Conservation (phyloP, 1,284 basidiomycete genomes). For the Rhodotorula sp. region DNA sequence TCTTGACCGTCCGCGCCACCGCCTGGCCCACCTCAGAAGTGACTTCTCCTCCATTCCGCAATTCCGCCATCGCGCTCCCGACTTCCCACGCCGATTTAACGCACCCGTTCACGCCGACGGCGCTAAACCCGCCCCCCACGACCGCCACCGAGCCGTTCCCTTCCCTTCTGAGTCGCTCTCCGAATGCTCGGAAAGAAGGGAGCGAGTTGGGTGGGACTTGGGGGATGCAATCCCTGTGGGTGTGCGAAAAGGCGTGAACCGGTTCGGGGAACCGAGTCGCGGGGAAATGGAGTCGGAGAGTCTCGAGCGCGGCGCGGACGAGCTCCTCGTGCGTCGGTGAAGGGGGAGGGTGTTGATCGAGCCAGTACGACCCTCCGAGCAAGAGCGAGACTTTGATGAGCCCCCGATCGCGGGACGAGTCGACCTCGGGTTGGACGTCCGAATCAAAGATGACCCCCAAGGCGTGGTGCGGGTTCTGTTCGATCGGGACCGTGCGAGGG, state of each 20-base stretch:
- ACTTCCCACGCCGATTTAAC: conserved; percentile 57
- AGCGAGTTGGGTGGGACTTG: conserved; percentile 66
- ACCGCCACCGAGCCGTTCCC: conserved; percentile 64
- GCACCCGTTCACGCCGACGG: conserved; percentile 88
- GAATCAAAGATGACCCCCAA: conserved; percentile 64
- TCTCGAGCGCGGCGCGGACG: conserved; percentile 49
- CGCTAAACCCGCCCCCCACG: conserved; percentile 80
- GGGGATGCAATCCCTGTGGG: conserved; percentile 77
- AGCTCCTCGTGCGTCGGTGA: conserved; percentile 19
- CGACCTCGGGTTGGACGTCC: conserved; percentile 49
- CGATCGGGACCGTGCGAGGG: conserved; percentile 67
- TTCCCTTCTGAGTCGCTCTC: conserved; percentile 52
- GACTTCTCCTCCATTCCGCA: neutral
- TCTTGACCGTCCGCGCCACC: conserved; percentile 6
- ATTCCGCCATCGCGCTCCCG: conserved; percentile 55
- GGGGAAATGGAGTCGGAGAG: conserved; percentile 58
- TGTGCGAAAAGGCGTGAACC: conserved; percentile 58
- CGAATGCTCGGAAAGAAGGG: conserved; percentile 54
- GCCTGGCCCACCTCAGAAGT: conserved; percentile 1
- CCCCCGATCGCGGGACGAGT: conserved; percentile 50
- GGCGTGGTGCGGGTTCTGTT: conserved; percentile 48
- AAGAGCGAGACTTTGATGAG: conserved; percentile 79
- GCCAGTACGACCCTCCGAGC: conserved; percentile 77
- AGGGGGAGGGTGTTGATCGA: conserved; percentile 38
- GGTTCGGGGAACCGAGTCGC: conserved; percentile 59